These are phyloP conservation scores for Tillandsia fasciculata DNA, from an alignment of 176 grass and related monocot species.

Conservation along the genomic window DNA sequence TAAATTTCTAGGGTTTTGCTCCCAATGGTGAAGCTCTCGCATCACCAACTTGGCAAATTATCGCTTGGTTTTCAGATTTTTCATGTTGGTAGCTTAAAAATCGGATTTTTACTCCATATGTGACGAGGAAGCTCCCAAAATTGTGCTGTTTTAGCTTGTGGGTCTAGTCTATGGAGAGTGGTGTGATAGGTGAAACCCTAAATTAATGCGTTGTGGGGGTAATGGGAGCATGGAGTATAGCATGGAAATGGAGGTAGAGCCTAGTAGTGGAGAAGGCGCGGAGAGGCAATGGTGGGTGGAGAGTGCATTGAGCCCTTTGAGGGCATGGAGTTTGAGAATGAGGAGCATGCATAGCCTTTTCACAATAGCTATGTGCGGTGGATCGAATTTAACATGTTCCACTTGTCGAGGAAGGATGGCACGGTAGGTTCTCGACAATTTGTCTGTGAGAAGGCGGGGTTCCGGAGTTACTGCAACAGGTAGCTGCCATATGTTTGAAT, in stretches of 20 bases:
- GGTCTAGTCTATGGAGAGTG: slow-evolving; percentile 27
- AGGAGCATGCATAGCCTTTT: slow-evolving; percentile 56
- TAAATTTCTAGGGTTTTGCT: not conserved
- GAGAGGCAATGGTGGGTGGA: slow-evolving; percentile 24
- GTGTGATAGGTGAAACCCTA: slow-evolving; percentile 27
- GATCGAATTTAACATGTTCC: slow-evolving; percentile 52
- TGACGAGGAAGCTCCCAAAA: not conserved
- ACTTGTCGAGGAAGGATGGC: slow-evolving; percentile 52
- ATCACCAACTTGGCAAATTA: not conserved
- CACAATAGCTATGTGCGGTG: slow-evolving; percentile 56
- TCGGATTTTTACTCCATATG: slow-evolving; percentile 1
- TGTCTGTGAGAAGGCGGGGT: slow-evolving; percentile 60
- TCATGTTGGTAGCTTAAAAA: slow-evolving; percentile 1
- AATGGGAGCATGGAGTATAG: slow-evolving; percentile 36
- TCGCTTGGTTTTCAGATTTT: too few relatives aligned
- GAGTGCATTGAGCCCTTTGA: slow-evolving; percentile 41
- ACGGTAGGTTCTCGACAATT: slow-evolving; percentile 58
- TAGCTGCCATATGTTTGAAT: slow-evolving; percentile 46
- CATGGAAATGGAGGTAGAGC: slow-evolving; percentile 40
- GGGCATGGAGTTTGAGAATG: slow-evolving; percentile 67
- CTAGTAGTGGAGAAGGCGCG: slow-evolving; percentile 10
- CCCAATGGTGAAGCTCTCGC: not conserved
- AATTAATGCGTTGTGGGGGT: slow-evolving; percentile 42
- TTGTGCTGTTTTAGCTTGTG: not conserved
- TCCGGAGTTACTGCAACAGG: slow-evolving; percentile 42